Evolutionary conservation across 2,329 filamentous ascomycete species (phyloP), one percentile per base, ranked within the genome.

Genomic region (Chrysosporium queenslandicum): DNA sequence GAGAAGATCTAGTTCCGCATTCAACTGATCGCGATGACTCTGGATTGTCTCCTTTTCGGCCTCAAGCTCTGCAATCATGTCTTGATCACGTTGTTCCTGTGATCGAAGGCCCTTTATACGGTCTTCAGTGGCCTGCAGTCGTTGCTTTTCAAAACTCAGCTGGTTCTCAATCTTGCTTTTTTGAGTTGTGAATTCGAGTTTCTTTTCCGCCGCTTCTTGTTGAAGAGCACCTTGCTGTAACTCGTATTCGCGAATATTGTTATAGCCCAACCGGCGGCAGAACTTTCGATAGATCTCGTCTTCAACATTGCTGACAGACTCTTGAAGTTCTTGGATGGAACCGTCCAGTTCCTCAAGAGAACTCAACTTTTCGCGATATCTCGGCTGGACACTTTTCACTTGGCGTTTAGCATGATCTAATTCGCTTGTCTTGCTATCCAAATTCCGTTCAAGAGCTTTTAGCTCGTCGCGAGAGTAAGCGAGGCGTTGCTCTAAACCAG

Each of bases 221-320:
- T 97, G 90, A 46, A 94, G 74, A 39, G 86, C 89, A 46, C 92
- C 91, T 69, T 97, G 92, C 59, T 94, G 90, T 23, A 85, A 85
- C 66, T 97, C 89, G 63, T 97, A 98, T 53, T 88, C 86, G 54
- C 91, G 86, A 58, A 98, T 94, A 62, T 94, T 85, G 53, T 80
- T 77, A 66, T 95, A 97, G 0, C 90, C 88, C 18, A 96, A 80
- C 52, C 86, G 81, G 60, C 82, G 79, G 71, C 92, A 98, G 71
- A 98, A 98, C 37, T 77, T 76, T 20, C 77, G 77, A 67, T 96
- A 98, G 27, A 98, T 78, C 60, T 89, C 79, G 65, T 98, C 92
- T 65, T 96, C 89, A 16, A 95, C 86, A 51, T 81, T 77, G 40
- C 85, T 80, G 55, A 97, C 86, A 1, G 85, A 81, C 23, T 76